Evolutionary conservation across 129 eudicot species (phyloP).

Genomic region (Tagetes patula): DNA sequence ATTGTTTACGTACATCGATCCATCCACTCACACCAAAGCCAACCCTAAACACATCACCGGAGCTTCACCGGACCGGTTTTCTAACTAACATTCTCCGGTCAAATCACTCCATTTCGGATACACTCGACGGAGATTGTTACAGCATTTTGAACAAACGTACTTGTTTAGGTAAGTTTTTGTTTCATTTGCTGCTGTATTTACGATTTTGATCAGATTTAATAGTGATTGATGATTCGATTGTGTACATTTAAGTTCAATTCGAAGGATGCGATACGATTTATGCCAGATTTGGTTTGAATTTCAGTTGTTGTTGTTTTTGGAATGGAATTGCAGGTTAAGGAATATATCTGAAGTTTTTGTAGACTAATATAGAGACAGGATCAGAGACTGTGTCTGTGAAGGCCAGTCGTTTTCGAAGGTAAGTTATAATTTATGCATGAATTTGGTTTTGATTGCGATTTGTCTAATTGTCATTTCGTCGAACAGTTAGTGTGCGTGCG

Average conservation of each 20-base stretch:
- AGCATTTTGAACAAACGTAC: slow-evolving; percentile 10
- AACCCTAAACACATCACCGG: slow-evolving; percentile 29
- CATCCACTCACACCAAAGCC: slow-evolving; percentile 12
- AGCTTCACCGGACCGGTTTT: slow-evolving; percentile 14
- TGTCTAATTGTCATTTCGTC: slow-evolving; percentile 33
- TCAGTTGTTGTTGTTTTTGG: slow-evolving; percentile 12
- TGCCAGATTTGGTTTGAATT: slow-evolving; percentile 20
- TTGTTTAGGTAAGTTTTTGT: slow-evolving; percentile 17
- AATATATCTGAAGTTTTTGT: slow-evolving; percentile 24
- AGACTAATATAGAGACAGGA: slow-evolving; percentile 24
- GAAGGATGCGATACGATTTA: slow-evolving; percentile 14
- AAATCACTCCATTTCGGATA: slow-evolving; percentile 2
- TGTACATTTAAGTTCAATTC: not conserved
- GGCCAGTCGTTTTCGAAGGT: slow-evolving; percentile 47
- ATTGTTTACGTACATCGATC: slow-evolving; percentile 29
- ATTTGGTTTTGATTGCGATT: slow-evolving; percentile 28
- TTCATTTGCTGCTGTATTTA: not conserved
- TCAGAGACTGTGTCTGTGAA: slow-evolving; percentile 22
- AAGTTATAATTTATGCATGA: slow-evolving; percentile 25
- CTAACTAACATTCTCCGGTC: slow-evolving; percentile 24
- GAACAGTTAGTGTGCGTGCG: slow-evolving; percentile 38
- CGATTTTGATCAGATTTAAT: not conserved
- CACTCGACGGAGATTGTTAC: slow-evolving; percentile 20
- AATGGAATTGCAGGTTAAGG: slow-evolving; percentile 6
- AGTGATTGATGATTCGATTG: slow-evolving; percentile 10